phyloP scores from a whole-genome alignment of 1,284 basidiomycete genomes.

The Rhodotorula sp. region DNA sequence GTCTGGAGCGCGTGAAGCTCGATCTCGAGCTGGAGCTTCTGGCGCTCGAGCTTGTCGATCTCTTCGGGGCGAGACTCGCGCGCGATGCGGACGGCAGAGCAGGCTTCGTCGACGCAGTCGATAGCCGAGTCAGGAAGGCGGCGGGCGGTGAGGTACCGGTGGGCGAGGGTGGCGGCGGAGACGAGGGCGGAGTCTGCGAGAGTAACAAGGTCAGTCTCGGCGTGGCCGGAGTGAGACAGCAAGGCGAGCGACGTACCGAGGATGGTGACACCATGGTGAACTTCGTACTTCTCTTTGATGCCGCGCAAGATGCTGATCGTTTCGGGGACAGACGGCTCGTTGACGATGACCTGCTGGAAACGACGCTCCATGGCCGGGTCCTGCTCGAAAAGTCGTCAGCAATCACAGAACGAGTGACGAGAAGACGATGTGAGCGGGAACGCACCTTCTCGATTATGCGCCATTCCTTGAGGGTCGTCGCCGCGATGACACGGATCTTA shows the following conservation, averaged over 20 bases:
- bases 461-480: constrained; percentile 86
- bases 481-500: constrained; percentile 84
- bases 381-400: neutral
- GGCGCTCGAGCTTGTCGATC: constrained; percentile 89
- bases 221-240: neutral
- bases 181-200: constrained; percentile 75
- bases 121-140: constrained; percentile 74
- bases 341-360: constrained; percentile 77
- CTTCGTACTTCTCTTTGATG: constrained; percentile 71
- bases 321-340: constrained; percentile 85
- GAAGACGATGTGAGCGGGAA: neutral
- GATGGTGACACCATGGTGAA: constrained; percentile 84
- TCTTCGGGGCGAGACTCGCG: constrained; percentile 92
- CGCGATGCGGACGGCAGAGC: constrained; percentile 81
- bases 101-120: constrained; percentile 92
- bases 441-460: constrained; percentile 79
- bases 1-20: constrained; percentile 84
- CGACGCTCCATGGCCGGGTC: constrained; percentile 64
- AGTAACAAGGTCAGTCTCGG: neutral
- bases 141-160: constrained; percentile 70
- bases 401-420: neutral
- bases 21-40: constrained; percentile 88
- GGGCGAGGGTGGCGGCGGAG: constrained; percentile 84
- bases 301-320: constrained; percentile 91
- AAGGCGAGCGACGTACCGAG: constrained; percentile 46